phyloP scores from a whole-genome alignment of 441 rosid species.

The Melastoma candidum region DNA sequence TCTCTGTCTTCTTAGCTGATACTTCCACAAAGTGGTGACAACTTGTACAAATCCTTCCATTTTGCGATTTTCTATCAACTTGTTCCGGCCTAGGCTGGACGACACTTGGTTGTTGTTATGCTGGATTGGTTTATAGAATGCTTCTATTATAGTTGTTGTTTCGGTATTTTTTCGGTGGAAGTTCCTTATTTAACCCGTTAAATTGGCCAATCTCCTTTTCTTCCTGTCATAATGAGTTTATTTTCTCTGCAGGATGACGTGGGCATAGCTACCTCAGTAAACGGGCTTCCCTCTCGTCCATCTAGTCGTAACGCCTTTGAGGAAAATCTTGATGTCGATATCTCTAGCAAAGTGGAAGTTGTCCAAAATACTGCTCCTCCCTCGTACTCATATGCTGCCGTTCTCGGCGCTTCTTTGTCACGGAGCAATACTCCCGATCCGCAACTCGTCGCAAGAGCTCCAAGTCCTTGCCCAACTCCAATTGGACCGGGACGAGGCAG shows the following conservation, averaged over 20 bases:
- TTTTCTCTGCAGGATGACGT: conserved; percentile 51
- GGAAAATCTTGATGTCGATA: conserved; percentile 36
- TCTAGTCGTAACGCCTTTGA: conserved; percentile 70
- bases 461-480: conserved; percentile 80
- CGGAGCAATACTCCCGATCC: conserved; percentile 87
- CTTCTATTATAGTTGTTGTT: too few relatives aligned
- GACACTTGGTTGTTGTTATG: too few relatives aligned
- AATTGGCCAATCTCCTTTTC: too few relatives aligned
- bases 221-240: conserved; percentile 1
- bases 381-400: conserved; percentile 73
- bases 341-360: conserved; percentile 41
- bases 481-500: conserved; percentile 68
- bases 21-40: too few relatives aligned
- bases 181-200: too few relatives aligned
- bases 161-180: too few relatives aligned
- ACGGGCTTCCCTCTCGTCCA: conserved; percentile 71
- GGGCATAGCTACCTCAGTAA: conserved; percentile 33
- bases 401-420: conserved; percentile 66
- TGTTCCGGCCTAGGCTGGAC: too few relatives aligned
- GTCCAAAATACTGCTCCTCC: conserved; percentile 33
- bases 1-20: too few relatives aligned
- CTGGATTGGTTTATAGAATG: too few relatives aligned
- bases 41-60: too few relatives aligned
- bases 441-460: conserved; percentile 61
- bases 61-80: too few relatives aligned